A percentile compares a stretch with the other conserved stretches of the same genome.
phyloP scores from a whole-genome alignment of 31 red algal species.

The Odonthalia washingtoniensis region DNA sequence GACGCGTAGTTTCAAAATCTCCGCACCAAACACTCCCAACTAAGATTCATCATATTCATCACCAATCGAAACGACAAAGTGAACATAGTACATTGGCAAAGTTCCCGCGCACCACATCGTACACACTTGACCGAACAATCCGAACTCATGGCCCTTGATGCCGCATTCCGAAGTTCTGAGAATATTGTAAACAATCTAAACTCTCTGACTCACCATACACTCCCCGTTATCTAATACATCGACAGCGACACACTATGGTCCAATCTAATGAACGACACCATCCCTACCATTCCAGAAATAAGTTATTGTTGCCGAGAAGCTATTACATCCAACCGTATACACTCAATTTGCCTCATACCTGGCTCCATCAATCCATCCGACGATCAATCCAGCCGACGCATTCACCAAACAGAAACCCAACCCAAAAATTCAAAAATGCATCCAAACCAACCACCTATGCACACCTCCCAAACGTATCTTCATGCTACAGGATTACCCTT shows the following conservation, averaged over 20 bases:
- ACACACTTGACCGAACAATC: conserved; percentile 39
- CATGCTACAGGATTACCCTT: too few relatives aligned
- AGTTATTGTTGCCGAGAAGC: not conserved
- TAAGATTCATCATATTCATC: not conserved
- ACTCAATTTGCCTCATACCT: conserved; percentile 6
- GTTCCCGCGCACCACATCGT: conserved; percentile 26
- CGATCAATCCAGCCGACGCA: conserved; percentile 20
- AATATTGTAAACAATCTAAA: too few relatives aligned
- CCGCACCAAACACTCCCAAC: conserved; percentile 24
- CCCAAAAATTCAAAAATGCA: not conserved
- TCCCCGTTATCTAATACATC: conserved; percentile 10
- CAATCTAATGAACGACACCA: conserved; percentile 34
- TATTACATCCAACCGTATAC: not conserved
- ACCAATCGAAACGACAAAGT: not conserved
- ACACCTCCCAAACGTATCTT: not conserved
- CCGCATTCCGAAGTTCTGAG: not conserved
- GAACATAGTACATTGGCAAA: conserved; percentile 42
- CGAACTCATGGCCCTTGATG: conserved; percentile 43
- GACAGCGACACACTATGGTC: conserved; percentile 36
- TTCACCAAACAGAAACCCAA: conserved; percentile 36
- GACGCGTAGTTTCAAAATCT: conserved; percentile 38
- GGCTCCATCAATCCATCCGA: too few relatives aligned
- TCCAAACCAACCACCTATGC: not conserved
- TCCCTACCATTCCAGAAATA: conserved; percentile 29
- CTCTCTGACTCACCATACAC: not conserved